Base-by-base conservation (phyloP, 2,329 filamentous ascomycete genomes). In the Colletotrichum salicis region DNA sequence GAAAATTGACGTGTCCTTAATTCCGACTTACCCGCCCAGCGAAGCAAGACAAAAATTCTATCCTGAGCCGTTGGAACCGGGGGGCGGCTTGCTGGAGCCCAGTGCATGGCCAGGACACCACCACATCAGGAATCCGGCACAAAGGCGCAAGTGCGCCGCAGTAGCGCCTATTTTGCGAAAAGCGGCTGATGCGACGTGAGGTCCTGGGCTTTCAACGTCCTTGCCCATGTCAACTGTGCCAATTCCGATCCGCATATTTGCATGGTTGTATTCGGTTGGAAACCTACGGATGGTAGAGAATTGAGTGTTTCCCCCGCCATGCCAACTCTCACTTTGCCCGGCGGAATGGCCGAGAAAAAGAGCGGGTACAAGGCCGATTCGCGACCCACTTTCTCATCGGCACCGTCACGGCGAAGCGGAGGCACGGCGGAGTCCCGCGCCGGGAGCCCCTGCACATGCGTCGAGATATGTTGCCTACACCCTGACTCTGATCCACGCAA, bases 361-460 rank as follows among this genome's bases (percentile, higher is more conserved):
- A 54, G 66, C 58, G 52, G 51, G 22, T 19, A 8, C 4, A 8
- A 12, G 35, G 10, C 37, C 29, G 62, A 31, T 24, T 11, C 24
- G 11, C 33, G 51, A n/a, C 10, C 67, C 67, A 57, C 19, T n/a
- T 41, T 24, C 11, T 37, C 27, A 52, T 61, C 63, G 63, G 67
- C 54, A 29, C 48, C 56, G 63, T 37, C 48, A 48, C 67, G 63
- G 63, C 48, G 31, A n/a, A 11, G 57, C 41, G 41, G 41, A 22
- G 19, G 15, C 41, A 22, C 27, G 41, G 35, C 67, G 63, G 64
- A 67, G 57, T 52, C 35, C 67, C 57, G 56, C 56, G 48, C 63
- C 41, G 41, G 63, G 63, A 41, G 45, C 37, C 37, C 35, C 24
- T 41, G 37, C 37, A 41, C 15, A 41, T 41, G 13, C 58, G 24